Evolutionary conservation across 257 asterid species (phyloP).

Genomic region (Petrea volubilis): DNA sequence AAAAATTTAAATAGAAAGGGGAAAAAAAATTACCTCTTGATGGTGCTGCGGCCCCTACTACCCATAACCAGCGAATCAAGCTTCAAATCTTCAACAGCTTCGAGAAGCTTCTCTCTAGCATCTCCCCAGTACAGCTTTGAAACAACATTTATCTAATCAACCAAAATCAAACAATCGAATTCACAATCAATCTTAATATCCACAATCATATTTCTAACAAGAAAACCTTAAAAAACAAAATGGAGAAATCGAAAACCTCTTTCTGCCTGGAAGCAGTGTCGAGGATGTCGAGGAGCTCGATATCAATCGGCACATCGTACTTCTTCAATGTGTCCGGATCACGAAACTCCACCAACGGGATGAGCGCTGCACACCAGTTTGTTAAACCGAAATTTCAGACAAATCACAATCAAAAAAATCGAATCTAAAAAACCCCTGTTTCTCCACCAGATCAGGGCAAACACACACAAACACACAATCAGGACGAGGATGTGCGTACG

Average conservation of each 20-base stretch:
- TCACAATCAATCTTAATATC: neutral
- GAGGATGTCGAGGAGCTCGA: conserved; percentile 79
- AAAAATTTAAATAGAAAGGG: too few relatives aligned
- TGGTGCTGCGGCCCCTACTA: conserved; percentile 75
- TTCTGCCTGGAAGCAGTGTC: conserved; percentile 86
- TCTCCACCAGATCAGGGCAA: neutral
- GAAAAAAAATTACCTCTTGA: conserved; percentile 47
- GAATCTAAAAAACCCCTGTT: neutral
- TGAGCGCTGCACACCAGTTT: conserved; percentile 59
- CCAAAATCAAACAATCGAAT: neutral
- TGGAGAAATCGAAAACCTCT: conserved; percentile 51
- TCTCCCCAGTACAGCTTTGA: conserved; percentile 68
- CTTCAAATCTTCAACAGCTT: conserved; percentile 57
- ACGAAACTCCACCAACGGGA: conserved; percentile 81
- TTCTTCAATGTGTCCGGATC: conserved; percentile 70
- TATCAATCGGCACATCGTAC: conserved; percentile 56
- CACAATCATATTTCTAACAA: neutral
- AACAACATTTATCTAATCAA: conserved; percentile 47
- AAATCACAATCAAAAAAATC: neutral
- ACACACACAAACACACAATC: neutral
- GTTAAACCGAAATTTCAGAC: too few relatives aligned
- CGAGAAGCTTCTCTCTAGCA: conserved; percentile 65
- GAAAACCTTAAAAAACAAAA: neutral
- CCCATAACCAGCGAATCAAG: conserved; percentile 82
- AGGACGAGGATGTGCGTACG: conserved; percentile 49